These are phyloP conservation scores for Colletotrichum sojae DNA, from an alignment of 2,329 filamentous ascomycete species.

Conservation along the genomic window DNA sequence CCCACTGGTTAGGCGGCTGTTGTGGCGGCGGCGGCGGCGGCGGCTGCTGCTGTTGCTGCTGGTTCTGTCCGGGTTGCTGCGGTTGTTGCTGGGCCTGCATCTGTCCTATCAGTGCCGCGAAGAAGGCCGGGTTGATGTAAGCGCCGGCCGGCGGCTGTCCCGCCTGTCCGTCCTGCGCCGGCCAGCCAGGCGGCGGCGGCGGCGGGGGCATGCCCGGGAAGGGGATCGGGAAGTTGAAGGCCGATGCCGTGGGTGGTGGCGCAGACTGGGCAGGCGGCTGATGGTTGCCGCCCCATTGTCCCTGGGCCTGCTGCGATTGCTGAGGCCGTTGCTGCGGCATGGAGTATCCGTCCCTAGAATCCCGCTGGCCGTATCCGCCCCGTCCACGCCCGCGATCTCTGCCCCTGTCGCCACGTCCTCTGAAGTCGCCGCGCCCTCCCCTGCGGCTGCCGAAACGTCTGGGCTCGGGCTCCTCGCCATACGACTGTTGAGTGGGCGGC, in stretches of 20 bases:
- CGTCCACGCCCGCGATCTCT: conserved; percentile 55
- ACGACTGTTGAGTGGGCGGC: conserved; percentile 61
- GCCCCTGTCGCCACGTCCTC: conserved; percentile 54
- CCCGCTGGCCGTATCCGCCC: conserved; percentile 54
- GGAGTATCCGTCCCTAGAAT: conserved; percentile 58
- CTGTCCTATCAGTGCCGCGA: conserved; percentile 64
- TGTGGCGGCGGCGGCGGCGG: conserved; percentile 51
- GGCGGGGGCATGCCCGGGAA: conserved; percentile 55
- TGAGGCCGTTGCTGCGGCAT: conserved; percentile 49
- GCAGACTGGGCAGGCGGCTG: conserved; percentile 44
- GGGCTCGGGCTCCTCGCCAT: conserved; percentile 56
- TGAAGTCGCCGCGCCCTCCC: conserved; percentile 59
- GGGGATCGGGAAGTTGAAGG: conserved; percentile 61
- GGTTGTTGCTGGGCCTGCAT: conserved; percentile 53
- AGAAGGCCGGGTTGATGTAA: conserved; percentile 72
- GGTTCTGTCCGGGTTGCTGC: conserved; percentile 23
- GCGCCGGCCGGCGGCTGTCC: conserved; percentile 55
- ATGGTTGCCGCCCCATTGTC: conserved; percentile 48
- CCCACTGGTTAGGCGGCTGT: conserved; percentile 35
- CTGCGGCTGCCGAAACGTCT: conserved; percentile 50
- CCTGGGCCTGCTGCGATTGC: conserved; percentile 46
- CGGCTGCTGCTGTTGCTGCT: conserved; percentile 43
- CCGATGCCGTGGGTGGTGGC: conserved; percentile 47
- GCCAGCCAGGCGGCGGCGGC: conserved; percentile 55
- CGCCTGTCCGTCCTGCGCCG: conserved; percentile 50